Conservation (phyloP, 208 protist species). For the Wallacemonas sp. region DNA sequence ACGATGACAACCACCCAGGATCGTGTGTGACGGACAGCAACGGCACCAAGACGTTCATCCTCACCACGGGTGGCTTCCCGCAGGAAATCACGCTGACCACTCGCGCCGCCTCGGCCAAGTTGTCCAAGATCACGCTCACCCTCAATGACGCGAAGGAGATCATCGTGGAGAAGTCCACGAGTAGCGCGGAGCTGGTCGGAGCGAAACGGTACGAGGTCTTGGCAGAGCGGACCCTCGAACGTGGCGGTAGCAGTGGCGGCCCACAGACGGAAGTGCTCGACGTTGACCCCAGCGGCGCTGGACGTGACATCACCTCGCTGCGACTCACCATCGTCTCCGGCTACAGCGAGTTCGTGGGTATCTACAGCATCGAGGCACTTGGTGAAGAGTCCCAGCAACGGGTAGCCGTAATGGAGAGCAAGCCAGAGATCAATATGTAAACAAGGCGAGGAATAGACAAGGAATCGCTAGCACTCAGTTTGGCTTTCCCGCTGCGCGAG, state of each 20-base stretch:
- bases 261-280: constrained; percentile 66
- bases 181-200: constrained; percentile 7
- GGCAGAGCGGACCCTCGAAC: constrained; percentile 46
- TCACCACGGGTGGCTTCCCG: constrained; percentile 86
- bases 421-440: constrained; percentile 79
- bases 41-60: constrained; percentile 40
- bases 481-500: too few relatives aligned
- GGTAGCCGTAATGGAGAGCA: constrained; percentile 76
- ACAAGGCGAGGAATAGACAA: background rate
- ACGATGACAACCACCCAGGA: constrained; percentile 58
- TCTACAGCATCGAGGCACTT: constrained; percentile 57
- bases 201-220: constrained; percentile 43
- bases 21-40: constrained; percentile 42
- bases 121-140: constrained; percentile 40
- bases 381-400: constrained; percentile 86
- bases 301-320: constrained; percentile 52
- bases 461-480: background rate
- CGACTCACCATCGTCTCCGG: constrained; percentile 65
- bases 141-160: constrained; percentile 82
- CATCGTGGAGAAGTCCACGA: constrained; percentile 38
- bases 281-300: constrained; percentile 49
- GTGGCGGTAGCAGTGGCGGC: constrained; percentile 16
- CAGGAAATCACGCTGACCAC: constrained; percentile 80
- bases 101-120: constrained; percentile 50
- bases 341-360: constrained; percentile 80